Evolutionary conservation across 768 basidiomycete genomes (phyloP), one percentile per base, ranked within the genome.

Genomic region (Lentinula detonsa): DNA sequence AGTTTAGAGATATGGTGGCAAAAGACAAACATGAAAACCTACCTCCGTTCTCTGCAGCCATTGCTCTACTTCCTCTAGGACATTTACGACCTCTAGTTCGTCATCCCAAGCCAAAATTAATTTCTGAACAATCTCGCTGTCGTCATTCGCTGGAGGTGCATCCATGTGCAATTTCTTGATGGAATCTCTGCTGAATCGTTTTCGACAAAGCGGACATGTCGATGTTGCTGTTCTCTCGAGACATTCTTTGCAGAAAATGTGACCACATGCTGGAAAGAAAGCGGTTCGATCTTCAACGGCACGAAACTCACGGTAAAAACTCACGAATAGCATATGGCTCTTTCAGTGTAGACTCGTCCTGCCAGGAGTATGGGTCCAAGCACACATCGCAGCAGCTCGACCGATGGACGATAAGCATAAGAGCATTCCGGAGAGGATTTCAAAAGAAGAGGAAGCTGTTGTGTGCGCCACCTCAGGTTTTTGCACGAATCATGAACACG

Each of bases 91-190:
- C 37, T 73, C 70, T 3, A 74, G 69, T 28, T 77, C 71, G 16
- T 73, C 70, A 52, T 80, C 77, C 74, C 79, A 81, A 39, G 73
- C 67, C 33, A 76, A 46, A 1, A 71, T 70, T 8, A 80, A 65
- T 58, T 72, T 70, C 62, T 75, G 71, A 43, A 81, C 54, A 42
- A 78, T 68, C 60, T 70, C 72, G 51, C 67, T 67, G 42, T 75
- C 74, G 40, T 76, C 69, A 50, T 70, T 65, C 11, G 68, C 61
- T 13, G 74, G 76, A 55, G 74, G 72, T 55, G 75, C 76, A 65
- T 84, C 86, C 65, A 90, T 81, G 70, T 88, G 85, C n/a, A 90
- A 73, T 67, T 81, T 86, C 74, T 86, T 87, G 67, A 85, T 73
- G 60, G 82, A 79, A 46, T 81, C 80, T n/a, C 76, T 75, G 45